These are phyloP conservation scores for Neofusicoccum sp. DNA, from an alignment of 2,329 filamentous ascomycete genomes.

Conservation along the genomic window DNA sequence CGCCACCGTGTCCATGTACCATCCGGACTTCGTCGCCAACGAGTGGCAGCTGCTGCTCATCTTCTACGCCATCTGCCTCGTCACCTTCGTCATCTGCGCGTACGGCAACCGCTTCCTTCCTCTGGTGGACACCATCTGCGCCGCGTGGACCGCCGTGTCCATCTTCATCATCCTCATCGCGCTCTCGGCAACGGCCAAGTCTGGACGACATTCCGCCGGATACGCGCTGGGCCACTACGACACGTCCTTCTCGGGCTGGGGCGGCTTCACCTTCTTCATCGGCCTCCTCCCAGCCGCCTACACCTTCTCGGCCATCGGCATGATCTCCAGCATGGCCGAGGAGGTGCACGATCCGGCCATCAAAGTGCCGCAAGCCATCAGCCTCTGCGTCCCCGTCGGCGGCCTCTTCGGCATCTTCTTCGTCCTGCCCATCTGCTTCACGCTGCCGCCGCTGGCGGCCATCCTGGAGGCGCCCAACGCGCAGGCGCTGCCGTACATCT, in stretches of 20 bases:
- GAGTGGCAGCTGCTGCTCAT: slow-evolving; percentile 52
- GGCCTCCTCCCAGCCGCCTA: slow-evolving; percentile 42
- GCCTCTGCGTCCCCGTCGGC: slow-evolving; percentile 53
- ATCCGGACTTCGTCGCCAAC: slow-evolving; percentile 36
- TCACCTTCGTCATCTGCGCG: slow-evolving; percentile 46
- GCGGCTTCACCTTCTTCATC: slow-evolving; percentile 46
- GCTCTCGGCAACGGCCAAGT: slow-evolving; percentile 49
- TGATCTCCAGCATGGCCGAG: slow-evolving; percentile 24
- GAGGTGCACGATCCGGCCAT: slow-evolving; percentile 34
- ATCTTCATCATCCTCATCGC: slow-evolving; percentile 42
- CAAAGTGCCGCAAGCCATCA: slow-evolving; percentile 43
- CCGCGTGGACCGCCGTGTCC: slow-evolving; percentile 47
- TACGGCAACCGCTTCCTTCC: slow-evolving; percentile 44
- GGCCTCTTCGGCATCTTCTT: slow-evolving; percentile 57
- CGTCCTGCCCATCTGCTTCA: slow-evolving; percentile 55
- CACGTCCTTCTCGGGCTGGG: slow-evolving; percentile 43
- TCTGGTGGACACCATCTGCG: slow-evolving; percentile 48
- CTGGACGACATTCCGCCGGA: slow-evolving; percentile 39
- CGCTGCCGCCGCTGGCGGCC: slow-evolving; percentile 47
- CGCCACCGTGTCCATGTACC: slow-evolving; percentile 27
- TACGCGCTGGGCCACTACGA: slow-evolving; percentile 50
- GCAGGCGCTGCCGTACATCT: slow-evolving; percentile 54
- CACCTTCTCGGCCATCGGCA: slow-evolving; percentile 25
- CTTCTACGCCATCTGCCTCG: slow-evolving; percentile 43
- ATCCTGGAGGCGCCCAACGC: slow-evolving; percentile 46